Percentiles rank a stretch among this genome's conserved stretches.
phyloP scores from a whole-genome alignment of 371 early-diverging fungal genomes.

The Mucor circinelloides region DNA sequence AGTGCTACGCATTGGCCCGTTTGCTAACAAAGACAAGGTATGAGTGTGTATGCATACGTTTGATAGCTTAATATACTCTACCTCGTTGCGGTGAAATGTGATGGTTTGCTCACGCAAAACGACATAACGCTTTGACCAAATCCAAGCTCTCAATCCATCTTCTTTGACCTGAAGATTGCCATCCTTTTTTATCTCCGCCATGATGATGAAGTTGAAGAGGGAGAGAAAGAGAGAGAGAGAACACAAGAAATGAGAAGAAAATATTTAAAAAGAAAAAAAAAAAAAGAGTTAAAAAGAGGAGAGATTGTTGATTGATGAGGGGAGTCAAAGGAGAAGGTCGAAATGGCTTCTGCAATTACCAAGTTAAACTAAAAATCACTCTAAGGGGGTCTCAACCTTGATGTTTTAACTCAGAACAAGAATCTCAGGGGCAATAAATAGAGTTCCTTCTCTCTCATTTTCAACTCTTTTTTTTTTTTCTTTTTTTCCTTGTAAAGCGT shows the following conservation, averaged over 20 bases:
- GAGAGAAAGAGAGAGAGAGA: neutral
- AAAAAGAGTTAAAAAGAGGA: neutral
- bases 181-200: constrained; percentile 58
- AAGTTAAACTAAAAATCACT: neutral
- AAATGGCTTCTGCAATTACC: neutral
- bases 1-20: constrained; percentile 56
- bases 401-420: neutral
- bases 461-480: no score
- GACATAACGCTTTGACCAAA: constrained; percentile 87
- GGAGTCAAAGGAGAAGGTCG: neutral
- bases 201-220: constrained; percentile 8
- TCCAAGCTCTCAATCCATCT: constrained; percentile 73
- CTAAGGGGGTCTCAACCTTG: neutral
- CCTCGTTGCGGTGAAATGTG: constrained; percentile 85
- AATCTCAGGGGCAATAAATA: constrained; percentile 1
- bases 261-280: neutral
- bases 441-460: neutral
- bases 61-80: constrained; percentile 18
- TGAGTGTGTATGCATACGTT: neutral
- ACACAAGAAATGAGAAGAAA: neutral
- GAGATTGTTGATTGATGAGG: neutral
- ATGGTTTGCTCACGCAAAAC: constrained; percentile 82
- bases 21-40: constrained; percentile 33
- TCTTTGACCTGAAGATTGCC: constrained; percentile 77
- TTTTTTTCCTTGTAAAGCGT: neutral